Conservation (phyloP, 2,329 filamentous ascomycete species). For the Didymella keratinophila region DNA sequence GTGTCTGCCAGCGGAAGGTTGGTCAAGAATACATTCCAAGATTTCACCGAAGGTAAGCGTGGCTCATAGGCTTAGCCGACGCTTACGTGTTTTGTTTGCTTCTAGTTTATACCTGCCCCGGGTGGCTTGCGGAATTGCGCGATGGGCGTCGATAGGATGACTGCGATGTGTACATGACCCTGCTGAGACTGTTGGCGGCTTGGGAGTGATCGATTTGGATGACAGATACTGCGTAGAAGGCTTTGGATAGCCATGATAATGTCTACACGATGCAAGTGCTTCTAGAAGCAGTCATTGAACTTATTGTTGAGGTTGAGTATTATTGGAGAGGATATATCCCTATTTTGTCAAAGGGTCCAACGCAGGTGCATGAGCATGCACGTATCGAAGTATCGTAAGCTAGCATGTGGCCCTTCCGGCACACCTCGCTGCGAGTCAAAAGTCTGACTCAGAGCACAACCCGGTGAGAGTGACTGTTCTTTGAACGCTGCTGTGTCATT, state of each 20-base stretch:
- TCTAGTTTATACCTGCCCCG: slow-evolving; percentile 48
- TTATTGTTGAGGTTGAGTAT: neutral
- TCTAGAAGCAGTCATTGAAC: neutral
- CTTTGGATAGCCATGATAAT: slow-evolving; percentile 18
- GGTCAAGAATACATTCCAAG: slow-evolving; percentile 44
- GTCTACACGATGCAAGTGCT: slow-evolving; percentile 7
- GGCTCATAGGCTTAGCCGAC: slow-evolving; percentile 38
- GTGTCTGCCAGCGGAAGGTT: slow-evolving; percentile 53
- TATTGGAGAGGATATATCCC: neutral
- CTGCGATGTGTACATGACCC: slow-evolving; percentile 8
- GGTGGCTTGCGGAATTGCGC: slow-evolving; percentile 40
- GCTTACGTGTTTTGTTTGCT: slow-evolving; percentile 41
- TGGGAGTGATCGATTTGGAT: slow-evolving; percentile 7
- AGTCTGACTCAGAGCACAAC: neutral
- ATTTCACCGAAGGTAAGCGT: slow-evolving; percentile 47
- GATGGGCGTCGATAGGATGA: slow-evolving; percentile 44
- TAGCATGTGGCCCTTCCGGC: neutral
- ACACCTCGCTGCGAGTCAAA: neutral
- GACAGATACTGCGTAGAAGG: slow-evolving; percentile 7
- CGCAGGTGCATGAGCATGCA: neutral
- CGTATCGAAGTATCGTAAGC: neutral
- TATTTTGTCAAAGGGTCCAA: neutral
- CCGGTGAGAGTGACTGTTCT: neutral
- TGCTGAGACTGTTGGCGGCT: slow-evolving; percentile 2
- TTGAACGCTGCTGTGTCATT: neutral